Evolutionary conservation across 495 filamentous ascomycete species (phyloP).

Genomic region (Choiromyces venosus): DNA sequence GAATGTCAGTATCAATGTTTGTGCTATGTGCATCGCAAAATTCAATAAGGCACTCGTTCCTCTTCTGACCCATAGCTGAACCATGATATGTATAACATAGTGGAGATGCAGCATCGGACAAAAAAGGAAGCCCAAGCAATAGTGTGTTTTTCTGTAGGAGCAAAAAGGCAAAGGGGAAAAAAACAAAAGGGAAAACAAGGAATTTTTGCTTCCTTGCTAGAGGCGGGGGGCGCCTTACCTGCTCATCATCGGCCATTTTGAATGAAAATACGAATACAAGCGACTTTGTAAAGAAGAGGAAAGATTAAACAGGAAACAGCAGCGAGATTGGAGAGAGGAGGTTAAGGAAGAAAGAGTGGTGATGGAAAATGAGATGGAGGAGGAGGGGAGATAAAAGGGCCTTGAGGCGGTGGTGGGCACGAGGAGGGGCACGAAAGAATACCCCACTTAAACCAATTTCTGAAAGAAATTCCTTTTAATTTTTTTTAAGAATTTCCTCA

Average conservation of each 20-base stretch:
- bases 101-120: not conserved
- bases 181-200: constrained; percentile 14
- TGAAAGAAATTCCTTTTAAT: constrained; percentile 23
- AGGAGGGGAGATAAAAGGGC: constrained; percentile 36
- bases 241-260: constrained; percentile 58
- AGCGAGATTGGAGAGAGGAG: constrained; percentile 21
- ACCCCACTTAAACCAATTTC: constrained; percentile 25
- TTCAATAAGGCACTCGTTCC: constrained; percentile 14
- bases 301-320: constrained; percentile 23
- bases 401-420: constrained; percentile 24
- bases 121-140: constrained; percentile 31
- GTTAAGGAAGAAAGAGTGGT: constrained; percentile 37
- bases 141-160: constrained; percentile 35
- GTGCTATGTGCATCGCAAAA: not conserved
- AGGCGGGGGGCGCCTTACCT: constrained; percentile 46
- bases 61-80: not conserved
- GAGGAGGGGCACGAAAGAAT: constrained; percentile 39
- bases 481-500: constrained; percentile 18
- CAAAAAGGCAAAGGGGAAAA: constrained; percentile 13
- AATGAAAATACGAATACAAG: constrained; percentile 35
- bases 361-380: constrained; percentile 35
- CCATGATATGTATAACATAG: constrained; percentile 8
- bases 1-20: constrained; percentile 17
- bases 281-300: constrained; percentile 38
- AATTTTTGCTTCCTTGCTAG: not conserved